Base-by-base conservation (phyloP, 2,329 filamentous ascomycete genomes). In the Bisporella sp. region DNA sequence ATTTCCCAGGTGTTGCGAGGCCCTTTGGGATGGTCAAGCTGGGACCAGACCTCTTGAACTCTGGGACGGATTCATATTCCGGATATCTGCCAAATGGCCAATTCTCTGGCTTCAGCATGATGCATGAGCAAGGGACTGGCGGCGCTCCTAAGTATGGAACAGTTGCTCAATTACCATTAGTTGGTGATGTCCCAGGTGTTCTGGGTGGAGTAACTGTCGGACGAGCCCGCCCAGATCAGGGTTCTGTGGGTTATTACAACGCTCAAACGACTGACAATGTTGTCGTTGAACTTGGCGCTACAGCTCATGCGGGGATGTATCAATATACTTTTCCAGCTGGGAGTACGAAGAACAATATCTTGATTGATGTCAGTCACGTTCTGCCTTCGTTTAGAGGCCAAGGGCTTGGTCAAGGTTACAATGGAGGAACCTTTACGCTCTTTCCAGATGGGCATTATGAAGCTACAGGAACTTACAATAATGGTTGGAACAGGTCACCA, bases 71-170 rank as follows among this genome's bases (percentile, higher is more conserved):
- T 11, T 68, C 68, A 35, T 79, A 79, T 58, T 79, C 76, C 1
- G 77, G 77, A 35, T 77, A 75, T 55, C 68, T 69, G 35, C 58
- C 70, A 0, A 63, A 62, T 8, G 78, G 78, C 4, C 71, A 73
- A 31, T 76, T 82, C 56, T 78, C 73, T 0, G 79, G 77, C 4
- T 83, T 83, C 63, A 78, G 75, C 49, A 72, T 84, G 74, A 77
- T 84, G 58, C 81, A 85, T 56, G 80, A 83, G 60, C 79, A 75
- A 54, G 82, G 82, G 5, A 87, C 82, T 0, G 84, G 83, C 4
- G 83, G 84, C 1, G 80, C 80, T 1, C 81, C 83, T 2, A 87
- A 86, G 1, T 87, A 86, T 50, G 83, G 83, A 4, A 78, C 84
- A 2, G 76, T 82, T 29, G 71, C 77, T 1, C 79, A 82, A 64